Conservation (phyloP, 1,139 yeast genomes). For the Candida tropicalis region DNA sequence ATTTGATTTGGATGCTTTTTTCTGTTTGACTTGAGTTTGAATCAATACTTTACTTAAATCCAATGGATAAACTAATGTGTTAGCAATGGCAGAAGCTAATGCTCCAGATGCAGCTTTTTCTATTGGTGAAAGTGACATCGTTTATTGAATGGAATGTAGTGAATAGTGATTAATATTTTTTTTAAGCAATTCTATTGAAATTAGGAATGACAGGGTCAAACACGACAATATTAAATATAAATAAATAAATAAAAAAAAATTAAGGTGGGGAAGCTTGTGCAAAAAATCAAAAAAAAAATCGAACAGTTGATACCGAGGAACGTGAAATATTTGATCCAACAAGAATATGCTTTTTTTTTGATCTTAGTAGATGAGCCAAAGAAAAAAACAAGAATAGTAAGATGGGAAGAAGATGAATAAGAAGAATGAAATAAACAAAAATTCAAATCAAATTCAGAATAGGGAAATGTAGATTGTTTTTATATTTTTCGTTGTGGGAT, state of each 20-base stretch:
- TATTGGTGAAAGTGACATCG: conserved; percentile 52
- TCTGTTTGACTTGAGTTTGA: conserved; percentile 61
- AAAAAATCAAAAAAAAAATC: neutral
- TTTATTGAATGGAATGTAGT: too few relatives aligned
- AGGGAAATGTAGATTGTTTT: neutral
- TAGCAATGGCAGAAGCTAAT: conserved; percentile 80
- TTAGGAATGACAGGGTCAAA: too few relatives aligned
- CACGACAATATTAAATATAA: too few relatives aligned
- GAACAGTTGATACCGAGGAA: neutral
- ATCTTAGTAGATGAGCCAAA: neutral
- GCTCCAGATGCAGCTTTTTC: conserved; percentile 88
- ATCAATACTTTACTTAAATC: conserved; percentile 74
- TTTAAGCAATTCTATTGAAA: too few relatives aligned
- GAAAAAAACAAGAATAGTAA: neutral
- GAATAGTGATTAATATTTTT: too few relatives aligned
- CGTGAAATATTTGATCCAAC: neutral
- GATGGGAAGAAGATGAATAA: neutral
- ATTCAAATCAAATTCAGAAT: neutral
- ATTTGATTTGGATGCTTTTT: conserved; percentile 11
- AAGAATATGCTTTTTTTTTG: neutral
- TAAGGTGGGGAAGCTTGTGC: neutral
- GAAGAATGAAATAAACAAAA: neutral
- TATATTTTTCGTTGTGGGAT: neutral
- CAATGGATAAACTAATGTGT: conserved; percentile 75
- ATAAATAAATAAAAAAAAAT: neutral